Percentiles rank a stretch among this genome's conserved stretches.
Conservation (phyloP, 768 basidiomycete genomes). For the Psilocybe tampanensis region DNA sequence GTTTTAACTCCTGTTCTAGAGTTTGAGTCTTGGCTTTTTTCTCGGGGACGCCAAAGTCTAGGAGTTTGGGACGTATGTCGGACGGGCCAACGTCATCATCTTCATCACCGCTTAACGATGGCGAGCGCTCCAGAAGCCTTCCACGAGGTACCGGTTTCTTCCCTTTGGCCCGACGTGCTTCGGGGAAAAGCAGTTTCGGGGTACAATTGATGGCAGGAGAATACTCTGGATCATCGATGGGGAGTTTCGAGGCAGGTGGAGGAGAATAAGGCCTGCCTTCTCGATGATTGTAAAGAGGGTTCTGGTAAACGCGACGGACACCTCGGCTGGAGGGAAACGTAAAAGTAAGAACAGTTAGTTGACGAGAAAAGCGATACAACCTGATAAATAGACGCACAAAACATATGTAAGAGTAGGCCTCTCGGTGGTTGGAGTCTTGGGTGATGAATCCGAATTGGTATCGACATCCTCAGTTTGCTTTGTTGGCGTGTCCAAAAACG, state of each 20-base stretch:
- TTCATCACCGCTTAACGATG: slow-evolving; percentile 25
- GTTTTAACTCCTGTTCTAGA: neutral
- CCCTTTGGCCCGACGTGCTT: slow-evolving; percentile 16
- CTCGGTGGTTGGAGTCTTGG: slow-evolving; percentile 37
- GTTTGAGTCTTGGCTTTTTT: neutral
- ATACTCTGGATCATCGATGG: slow-evolving; percentile 66
- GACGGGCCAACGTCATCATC: slow-evolving; percentile 11
- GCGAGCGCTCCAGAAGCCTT: slow-evolving; percentile 11
- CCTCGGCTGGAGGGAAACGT: slow-evolving; percentile 58
- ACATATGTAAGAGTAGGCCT: slow-evolving; percentile 70
- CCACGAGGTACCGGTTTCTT: slow-evolving; percentile 1
- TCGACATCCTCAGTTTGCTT: slow-evolving; percentile 33
- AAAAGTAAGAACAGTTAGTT: slow-evolving; percentile 14
- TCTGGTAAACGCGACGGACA: slow-evolving; percentile 59
- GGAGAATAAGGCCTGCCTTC: slow-evolving; percentile 43
- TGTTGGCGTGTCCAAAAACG: slow-evolving; percentile 56
- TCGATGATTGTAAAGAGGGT: slow-evolving; percentile 58
- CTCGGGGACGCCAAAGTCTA: slow-evolving; percentile 23
- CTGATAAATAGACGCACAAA: slow-evolving; percentile 55
- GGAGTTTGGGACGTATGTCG: slow-evolving; percentile 24
- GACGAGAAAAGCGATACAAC: slow-evolving; percentile 30
- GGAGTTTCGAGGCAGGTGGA: slow-evolving; percentile 53
- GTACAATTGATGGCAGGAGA: slow-evolving; percentile 56
- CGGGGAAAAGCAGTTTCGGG: slow-evolving; percentile 60
- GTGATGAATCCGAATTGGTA: slow-evolving; percentile 25